These are phyloP conservation scores for Bimuria novae-zelandiae DNA, from an alignment of 2,329 filamentous ascomycete genomes.

Conservation along the genomic window DNA sequence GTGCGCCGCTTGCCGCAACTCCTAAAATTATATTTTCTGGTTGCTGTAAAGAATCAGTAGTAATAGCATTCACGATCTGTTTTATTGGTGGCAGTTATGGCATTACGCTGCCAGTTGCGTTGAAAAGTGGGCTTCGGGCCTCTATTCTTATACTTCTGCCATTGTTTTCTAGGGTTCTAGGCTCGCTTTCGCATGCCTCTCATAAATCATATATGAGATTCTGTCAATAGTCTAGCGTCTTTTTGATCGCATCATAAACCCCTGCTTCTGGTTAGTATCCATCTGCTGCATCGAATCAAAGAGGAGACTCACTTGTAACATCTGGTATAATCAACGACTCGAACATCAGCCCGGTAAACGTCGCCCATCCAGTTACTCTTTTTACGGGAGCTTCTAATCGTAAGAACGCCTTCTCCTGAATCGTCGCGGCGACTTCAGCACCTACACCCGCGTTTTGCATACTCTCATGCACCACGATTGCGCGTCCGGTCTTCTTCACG, in stretches of 20 bases:
- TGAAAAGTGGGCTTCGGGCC: too few species aligned
- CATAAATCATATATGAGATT: neutral
- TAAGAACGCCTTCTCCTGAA: constrained; percentile 86
- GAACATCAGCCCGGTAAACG: constrained; percentile 77
- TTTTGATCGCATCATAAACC: constrained; percentile 57
- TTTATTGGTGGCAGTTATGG: too few species aligned
- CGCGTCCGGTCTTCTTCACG: constrained; percentile 83
- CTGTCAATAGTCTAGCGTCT: constrained; percentile 50
- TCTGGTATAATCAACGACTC: constrained; percentile 77
- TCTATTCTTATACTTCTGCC: too few species aligned
- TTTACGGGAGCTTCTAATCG: constrained; percentile 83
- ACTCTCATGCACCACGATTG: constrained; percentile 87
- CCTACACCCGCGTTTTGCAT: constrained; percentile 90
- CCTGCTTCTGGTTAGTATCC: constrained; percentile 28
- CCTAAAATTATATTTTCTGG: too few species aligned
- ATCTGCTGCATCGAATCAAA: neutral
- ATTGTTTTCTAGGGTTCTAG: neutral
- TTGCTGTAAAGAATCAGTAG: too few species aligned
- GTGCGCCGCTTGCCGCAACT: too few species aligned
- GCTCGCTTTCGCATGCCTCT: neutral
- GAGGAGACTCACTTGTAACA: constrained; percentile 72
- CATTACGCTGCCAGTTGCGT: too few species aligned
- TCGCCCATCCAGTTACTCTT: constrained; percentile 87
- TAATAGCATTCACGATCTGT: too few species aligned
- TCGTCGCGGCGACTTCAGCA: constrained; percentile 84